These are phyloP conservation scores for Scleromitrula shiraiana DNA, from an alignment of 2,329 filamentous ascomycete species.

Conservation along the genomic window DNA sequence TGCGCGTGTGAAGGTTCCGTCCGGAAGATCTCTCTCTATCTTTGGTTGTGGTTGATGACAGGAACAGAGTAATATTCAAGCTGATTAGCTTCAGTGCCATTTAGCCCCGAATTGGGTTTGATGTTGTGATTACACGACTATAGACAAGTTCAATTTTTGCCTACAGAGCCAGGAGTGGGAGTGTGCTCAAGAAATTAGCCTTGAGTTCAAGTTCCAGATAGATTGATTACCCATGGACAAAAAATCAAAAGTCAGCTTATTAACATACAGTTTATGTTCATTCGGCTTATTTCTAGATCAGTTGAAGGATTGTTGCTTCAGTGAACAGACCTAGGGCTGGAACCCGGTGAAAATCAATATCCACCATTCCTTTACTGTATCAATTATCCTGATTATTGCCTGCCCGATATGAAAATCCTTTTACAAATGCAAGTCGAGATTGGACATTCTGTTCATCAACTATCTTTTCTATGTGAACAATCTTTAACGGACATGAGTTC, in stretches of 20 bases:
- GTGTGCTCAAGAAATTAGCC: no score
- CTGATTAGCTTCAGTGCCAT: no score
- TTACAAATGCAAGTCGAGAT: no score
- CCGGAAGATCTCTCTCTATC: slow-evolving; percentile 8
- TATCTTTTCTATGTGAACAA: neutral
- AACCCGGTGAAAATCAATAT: neutral
- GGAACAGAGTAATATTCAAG: no score
- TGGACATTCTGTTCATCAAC: no score
- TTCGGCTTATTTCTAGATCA: neutral
- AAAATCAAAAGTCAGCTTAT: no score
- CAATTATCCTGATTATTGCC: neutral
- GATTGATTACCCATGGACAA: no score
- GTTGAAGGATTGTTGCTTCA: neutral
- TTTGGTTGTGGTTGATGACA: no score
- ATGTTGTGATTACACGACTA: neutral
- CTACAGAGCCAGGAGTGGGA: no score
- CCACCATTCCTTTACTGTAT: neutral
- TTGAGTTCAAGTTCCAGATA: no score
- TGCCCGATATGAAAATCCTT: no score
- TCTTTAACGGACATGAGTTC: neutral
- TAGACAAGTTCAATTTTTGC: no score
- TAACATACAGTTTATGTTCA: neutral
- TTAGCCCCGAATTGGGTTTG: neutral
- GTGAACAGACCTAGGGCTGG: neutral
- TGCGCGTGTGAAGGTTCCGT: slow-evolving; percentile 1